Percentiles rank a stretch among this genome's conserved stretches.
phyloP scores from a whole-genome alignment of 805 yeast species.

The Cyberlindnera lachancei region DNA sequence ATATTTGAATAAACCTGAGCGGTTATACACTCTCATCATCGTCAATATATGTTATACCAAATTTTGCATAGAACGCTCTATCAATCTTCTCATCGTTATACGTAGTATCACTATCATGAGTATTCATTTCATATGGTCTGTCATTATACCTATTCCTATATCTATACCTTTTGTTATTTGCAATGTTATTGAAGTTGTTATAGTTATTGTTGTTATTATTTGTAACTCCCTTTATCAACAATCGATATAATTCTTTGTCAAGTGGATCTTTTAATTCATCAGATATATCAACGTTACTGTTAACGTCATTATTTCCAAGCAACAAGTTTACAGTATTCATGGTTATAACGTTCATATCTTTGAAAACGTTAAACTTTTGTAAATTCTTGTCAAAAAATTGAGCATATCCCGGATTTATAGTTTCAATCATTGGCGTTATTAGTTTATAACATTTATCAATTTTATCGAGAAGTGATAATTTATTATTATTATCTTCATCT shows the following conservation, averaged over 20 bases:
- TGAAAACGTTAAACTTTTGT: not conserved
- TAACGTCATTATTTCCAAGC: no score
- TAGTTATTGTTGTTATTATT: no score
- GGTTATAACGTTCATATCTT: not conserved
- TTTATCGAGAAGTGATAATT: not conserved
- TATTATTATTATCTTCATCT: no score
- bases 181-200: no score
- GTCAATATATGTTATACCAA: not conserved
- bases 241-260: not conserved
- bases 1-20: no score
- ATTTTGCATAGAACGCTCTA: not conserved
- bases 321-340: not conserved
- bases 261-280: not conserved
- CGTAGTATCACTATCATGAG: no score
- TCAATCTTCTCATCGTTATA: not conserved
- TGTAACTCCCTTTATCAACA: no score
- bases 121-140: no score
- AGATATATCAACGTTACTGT: not conserved
- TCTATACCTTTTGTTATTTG: no score
- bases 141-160: no score
- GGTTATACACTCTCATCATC: no score
- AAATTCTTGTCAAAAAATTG: not conserved
- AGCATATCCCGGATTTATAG: not conserved
- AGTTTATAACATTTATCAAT: not conserved
- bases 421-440: not conserved